Evolutionary conservation across 2,329 filamentous ascomycete species (phyloP).

Genomic region (Fusarium cyanostomum): DNA sequence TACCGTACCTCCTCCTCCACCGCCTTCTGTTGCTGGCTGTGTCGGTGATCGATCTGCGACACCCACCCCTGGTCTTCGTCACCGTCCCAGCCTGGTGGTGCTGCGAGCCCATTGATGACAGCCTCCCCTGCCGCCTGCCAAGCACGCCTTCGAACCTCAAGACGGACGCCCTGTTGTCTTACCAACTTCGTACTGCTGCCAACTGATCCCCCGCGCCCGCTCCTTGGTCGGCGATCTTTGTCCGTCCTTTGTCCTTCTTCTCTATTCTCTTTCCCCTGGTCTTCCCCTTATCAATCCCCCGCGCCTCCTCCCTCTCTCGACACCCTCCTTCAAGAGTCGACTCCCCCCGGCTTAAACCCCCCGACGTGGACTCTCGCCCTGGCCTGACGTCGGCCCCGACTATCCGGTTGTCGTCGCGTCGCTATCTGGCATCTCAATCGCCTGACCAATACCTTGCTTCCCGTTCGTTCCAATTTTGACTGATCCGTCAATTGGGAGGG

Average conservation of each 20-base stretch:
- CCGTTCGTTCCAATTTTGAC: constrained; percentile 27
- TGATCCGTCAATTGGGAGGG: constrained; percentile 31
- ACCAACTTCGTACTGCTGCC: constrained; percentile 27
- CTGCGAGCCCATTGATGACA: constrained; percentile 26
- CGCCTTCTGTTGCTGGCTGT: constrained; percentile 23
- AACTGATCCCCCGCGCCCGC: constrained; percentile 24
- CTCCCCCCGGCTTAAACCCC: neutral
- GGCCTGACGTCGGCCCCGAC: constrained; percentile 31
- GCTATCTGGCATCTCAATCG: constrained; percentile 31
- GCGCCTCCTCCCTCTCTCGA: neutral
- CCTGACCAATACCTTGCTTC: constrained; percentile 35
- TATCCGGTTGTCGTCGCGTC: constrained; percentile 35
- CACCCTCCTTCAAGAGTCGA: neutral
- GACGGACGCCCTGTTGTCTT: constrained; percentile 32
- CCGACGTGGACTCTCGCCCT: constrained; percentile 8
- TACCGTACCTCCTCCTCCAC: constrained; percentile 29
- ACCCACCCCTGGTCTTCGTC: constrained; percentile 16
- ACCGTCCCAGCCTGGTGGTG: constrained; percentile 35
- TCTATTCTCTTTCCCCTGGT: constrained; percentile 1
- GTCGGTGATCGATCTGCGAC: constrained; percentile 30
- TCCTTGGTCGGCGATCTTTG: constrained; percentile 26
- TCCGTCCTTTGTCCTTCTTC: constrained; percentile 4
- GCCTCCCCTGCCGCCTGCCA: constrained; percentile 27
- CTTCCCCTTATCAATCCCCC: too few species aligned
- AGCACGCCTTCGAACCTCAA: constrained; percentile 24